A percentile compares a stretch with the other conserved stretches of the same genome.
phyloP scores from a whole-genome alignment of 2,329 filamentous ascomycete species.

The Arachnomyces sp. region DNA sequence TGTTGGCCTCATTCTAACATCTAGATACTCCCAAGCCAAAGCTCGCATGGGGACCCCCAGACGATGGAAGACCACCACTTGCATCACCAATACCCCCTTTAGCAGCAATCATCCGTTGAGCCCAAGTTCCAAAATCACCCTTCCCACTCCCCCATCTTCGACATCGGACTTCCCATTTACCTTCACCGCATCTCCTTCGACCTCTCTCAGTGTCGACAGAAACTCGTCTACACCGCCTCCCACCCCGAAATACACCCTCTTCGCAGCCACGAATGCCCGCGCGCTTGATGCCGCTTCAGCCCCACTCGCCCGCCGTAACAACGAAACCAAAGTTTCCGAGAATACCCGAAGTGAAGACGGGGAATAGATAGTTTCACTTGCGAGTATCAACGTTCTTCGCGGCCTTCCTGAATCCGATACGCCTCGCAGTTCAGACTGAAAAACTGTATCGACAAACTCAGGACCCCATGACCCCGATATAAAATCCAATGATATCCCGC shows the following conservation, averaged over 20 bases:
- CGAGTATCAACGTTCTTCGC: conserved; percentile 44
- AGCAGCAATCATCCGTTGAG: conserved; percentile 5
- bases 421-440: conserved; percentile 23
- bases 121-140: conserved; percentile 34
- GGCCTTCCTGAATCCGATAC: conserved; percentile 11
- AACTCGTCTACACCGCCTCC: conserved; percentile 58
- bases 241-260: conserved; percentile 59
- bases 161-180: conserved; percentile 28
- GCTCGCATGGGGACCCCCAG: too few species aligned
- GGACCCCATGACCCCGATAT: conserved; percentile 54
- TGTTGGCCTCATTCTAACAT: background rate
- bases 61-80: too few species aligned
- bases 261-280: conserved; percentile 53
- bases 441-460: conserved; percentile 36
- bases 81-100: conserved; percentile 1
- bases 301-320: conserved; percentile 35
- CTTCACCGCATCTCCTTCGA: conserved; percentile 18
- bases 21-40: too few species aligned
- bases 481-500: conserved; percentile 44
- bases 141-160: conserved; percentile 36
- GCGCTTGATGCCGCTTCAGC: conserved; percentile 12
- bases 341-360: conserved; percentile 47
- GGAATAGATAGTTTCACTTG: conserved; percentile 58
- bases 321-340: conserved; percentile 43
- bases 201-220: conserved; percentile 23